Base-by-base conservation (phyloP, 345 rosid species). In the Pistacia vera region DNA sequence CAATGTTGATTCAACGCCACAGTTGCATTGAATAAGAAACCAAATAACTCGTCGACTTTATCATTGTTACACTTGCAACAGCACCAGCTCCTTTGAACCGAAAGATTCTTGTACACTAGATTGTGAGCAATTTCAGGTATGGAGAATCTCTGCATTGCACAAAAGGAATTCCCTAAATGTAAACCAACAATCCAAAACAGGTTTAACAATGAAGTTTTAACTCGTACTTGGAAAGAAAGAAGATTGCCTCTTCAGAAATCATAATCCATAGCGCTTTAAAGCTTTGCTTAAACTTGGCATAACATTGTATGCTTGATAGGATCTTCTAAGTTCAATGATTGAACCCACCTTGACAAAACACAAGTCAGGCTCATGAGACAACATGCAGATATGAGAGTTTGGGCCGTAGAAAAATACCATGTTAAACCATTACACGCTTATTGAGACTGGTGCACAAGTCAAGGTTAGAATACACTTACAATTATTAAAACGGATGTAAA, bases 201-300 rank as follows among this genome's bases (percentile, higher is more conserved):
- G 66, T 61, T 44, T 71, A 49, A 52, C 72, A 18, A 4, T 28
- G n/a, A 65, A 65, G 22, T 38, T 52, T 41, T 17, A 41, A 7
- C 36, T 17, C 44, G 36, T 66, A 78, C 85, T 81, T 70, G 16
- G 17, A 13, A 55, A 14, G 25, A 74, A 36, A n/a, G 64, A 54
- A 65, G 35, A 54, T 17, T 0, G 69, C 75, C 51, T 75, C 68
- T n/a, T 72, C 46, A 66, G 16, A 76, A 57, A 48, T 85, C 73
- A 93, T 64, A 88, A 91, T 36, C 95, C 99, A 79, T 95, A 95
- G 25, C 97, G 90, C 87, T 78, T 83, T 63, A 92, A 84, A 56
- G 97, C 95, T 86, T 93, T 92, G 87, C 96, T 93, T 82, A 95
- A 87, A 83, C 92, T 88, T 58, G 97, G 98, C 99, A 95, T 93